These are phyloP conservation scores for Angomonas ambiguus DNA, from an alignment of 208 protist genomes.

Conservation along the genomic window DNA sequence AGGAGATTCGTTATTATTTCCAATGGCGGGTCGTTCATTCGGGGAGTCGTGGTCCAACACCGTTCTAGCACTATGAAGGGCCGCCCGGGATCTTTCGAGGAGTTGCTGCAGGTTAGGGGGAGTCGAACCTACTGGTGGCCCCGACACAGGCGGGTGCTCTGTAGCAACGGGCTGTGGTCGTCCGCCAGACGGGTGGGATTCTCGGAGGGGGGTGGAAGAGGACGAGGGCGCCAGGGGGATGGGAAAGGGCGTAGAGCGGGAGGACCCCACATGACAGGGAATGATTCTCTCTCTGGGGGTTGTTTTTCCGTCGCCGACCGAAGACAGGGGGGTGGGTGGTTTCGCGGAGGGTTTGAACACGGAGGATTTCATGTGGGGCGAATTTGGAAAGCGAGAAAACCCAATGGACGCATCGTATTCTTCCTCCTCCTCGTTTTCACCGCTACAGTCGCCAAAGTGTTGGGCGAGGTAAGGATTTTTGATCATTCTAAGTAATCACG, in stretches of 20 bases:
- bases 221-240: background rate
- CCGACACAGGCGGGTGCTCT: background rate
- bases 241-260: background rate
- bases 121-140: background rate
- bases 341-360: conserved; percentile 40
- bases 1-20: background rate
- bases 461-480: conserved; percentile 68
- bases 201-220: background rate
- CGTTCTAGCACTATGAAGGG: conserved; percentile 29
- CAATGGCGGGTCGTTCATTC: background rate
- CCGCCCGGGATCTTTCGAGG: conserved; percentile 26
- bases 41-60: background rate
- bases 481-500: conserved; percentile 37
- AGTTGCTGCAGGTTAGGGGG: conserved; percentile 11
- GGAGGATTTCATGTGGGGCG: conserved; percentile 56
- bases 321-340: background rate
- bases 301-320: background rate
- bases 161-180: background rate
- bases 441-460: conserved; percentile 37
- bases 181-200: background rate
- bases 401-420: conserved; percentile 34
- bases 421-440: conserved; percentile 16
- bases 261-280: background rate
- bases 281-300: background rate
- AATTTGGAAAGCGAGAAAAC: conserved; percentile 45